A percentile compares a stretch with the other conserved stretches of the same genome.
These are phyloP conservation scores for Trichoderma sp. DNA, from an alignment of 2,329 filamentous ascomycete species.

Conservation along the genomic window DNA sequence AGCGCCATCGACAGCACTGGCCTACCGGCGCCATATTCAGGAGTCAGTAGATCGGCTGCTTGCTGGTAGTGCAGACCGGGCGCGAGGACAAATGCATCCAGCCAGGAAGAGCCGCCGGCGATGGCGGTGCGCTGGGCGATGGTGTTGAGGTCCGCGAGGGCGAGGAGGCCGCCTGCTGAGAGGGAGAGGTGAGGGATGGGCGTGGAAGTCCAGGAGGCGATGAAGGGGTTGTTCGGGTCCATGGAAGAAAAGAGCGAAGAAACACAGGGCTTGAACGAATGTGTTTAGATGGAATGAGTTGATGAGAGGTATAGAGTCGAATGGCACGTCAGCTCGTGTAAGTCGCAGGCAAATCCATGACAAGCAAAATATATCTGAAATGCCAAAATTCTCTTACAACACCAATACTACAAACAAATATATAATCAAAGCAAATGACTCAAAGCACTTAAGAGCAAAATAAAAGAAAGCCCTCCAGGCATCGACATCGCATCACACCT, in stretches of 20 bases:
- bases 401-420: background rate
- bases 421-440: background rate
- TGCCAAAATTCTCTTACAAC: background rate
- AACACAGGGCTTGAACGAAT: background rate
- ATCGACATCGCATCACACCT: background rate
- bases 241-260: background rate
- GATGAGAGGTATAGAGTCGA: background rate
- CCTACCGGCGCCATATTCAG: constrained; percentile 36
- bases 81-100: constrained; percentile 61
- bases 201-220: constrained; percentile 50
- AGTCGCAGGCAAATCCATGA: background rate
- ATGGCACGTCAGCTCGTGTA: background rate
- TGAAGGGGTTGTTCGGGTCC: constrained; percentile 30
- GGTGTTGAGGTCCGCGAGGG: constrained; percentile 61
- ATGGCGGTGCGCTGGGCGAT: constrained; percentile 60
- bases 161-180: constrained; percentile 59
- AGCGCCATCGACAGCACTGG: constrained; percentile 41
- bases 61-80: constrained; percentile 66
- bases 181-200: constrained; percentile 53
- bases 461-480: background rate
- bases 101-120: constrained; percentile 58
- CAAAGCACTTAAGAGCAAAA: background rate
- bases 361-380: background rate
- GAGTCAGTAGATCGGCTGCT: constrained; percentile 54
- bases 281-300: background rate